Conservation (phyloP, 1,284 basidiomycete species). For the Ganoderma meredithae region DNA sequence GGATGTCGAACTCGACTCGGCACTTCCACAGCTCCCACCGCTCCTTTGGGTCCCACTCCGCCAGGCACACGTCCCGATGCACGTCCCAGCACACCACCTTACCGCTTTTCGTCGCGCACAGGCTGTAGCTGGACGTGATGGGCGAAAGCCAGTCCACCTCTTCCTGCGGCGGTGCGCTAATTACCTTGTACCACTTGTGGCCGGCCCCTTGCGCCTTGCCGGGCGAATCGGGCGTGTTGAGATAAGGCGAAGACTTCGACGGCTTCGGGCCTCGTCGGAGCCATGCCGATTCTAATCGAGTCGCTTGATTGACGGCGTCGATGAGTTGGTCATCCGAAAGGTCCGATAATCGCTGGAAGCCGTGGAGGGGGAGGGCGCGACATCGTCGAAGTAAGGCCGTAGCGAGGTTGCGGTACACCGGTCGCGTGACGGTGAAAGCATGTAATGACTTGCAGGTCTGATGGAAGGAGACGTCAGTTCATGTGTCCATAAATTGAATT, state of each 20-base stretch:
- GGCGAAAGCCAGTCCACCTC: slow-evolving; percentile 80
- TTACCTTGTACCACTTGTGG: slow-evolving; percentile 64
- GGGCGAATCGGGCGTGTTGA: slow-evolving; percentile 14
- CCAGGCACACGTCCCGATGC: slow-evolving; percentile 60
- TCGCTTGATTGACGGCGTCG: slow-evolving; percentile 65
- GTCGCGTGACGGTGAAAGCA: slow-evolving; percentile 64
- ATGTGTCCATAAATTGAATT: neutral
- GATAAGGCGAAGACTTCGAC: slow-evolving; percentile 33
- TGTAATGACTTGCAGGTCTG: slow-evolving; percentile 69
- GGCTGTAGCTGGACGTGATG: slow-evolving; percentile 74
- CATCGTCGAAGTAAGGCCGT: slow-evolving; percentile 66
- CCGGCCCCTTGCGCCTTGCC: slow-evolving; percentile 17
- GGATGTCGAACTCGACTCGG: slow-evolving; percentile 73
- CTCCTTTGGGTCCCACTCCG: slow-evolving; percentile 70
- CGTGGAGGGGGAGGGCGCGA: slow-evolving; percentile 69
- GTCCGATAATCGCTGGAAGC: slow-evolving; percentile 71
- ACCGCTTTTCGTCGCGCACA: slow-evolving; percentile 76
- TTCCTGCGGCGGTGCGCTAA: slow-evolving; percentile 67
- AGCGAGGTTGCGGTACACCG: slow-evolving; percentile 71
- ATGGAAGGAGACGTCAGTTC: neutral
- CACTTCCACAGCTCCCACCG: slow-evolving; percentile 82
- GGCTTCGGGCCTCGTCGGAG: slow-evolving; percentile 62
- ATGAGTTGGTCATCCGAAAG: slow-evolving; percentile 66
- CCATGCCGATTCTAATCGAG: slow-evolving; percentile 69
- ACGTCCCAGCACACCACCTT: slow-evolving; percentile 83